Evolutionary conservation across 305 asterid genomes (phyloP), one percentile per base, ranked within the genome.

Genomic region (Plantago lanceolata): DNA sequence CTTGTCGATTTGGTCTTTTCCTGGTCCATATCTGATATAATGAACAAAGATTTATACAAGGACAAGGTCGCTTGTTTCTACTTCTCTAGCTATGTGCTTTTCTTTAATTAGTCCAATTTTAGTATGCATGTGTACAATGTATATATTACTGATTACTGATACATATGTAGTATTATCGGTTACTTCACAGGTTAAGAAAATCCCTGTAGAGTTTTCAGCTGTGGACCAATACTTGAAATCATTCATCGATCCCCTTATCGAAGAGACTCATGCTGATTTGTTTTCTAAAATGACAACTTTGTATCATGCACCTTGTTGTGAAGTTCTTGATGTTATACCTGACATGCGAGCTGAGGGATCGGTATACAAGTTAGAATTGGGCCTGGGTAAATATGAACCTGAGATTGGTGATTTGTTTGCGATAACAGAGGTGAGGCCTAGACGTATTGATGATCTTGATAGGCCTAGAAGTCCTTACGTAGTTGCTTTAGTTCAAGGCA

Each of bases 181-280:
- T 4, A 0, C n/a, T 48, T 58, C 52, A 13, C 69, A 82, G 88
- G 79, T 82, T 15, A 29, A 50, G 37, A 63, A 16, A 51, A 80
- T 82, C 43, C 79, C 78, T 4, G 64, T 71, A 12, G 68, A 77
- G 8, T 80, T 80, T 56, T 21, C 31, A 19, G 73, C 82, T 0
- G 60, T 66, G 11, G 26, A 65, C 4, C 69, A 64, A n/a, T 82
- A 80, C 67, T 45, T 77, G 35, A 63, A 48, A 52, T 80, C 84
- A 15, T 82, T 69, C 33, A 18, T 60, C 13, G 13, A n/a, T 9
- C 82, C 85, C 5, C 76, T 79, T 2, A 17, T 78, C 13, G 88
- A 80, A 69, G 88, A 82, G 73, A 79, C 82, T 8, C 83, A 53
- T 19, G 82, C 83, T 3, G 83, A 77, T 66, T 61, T 82, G 24